Conservation (phyloP, 2,329 filamentous ascomycete genomes). For the Cladosporium sp. region DNA sequence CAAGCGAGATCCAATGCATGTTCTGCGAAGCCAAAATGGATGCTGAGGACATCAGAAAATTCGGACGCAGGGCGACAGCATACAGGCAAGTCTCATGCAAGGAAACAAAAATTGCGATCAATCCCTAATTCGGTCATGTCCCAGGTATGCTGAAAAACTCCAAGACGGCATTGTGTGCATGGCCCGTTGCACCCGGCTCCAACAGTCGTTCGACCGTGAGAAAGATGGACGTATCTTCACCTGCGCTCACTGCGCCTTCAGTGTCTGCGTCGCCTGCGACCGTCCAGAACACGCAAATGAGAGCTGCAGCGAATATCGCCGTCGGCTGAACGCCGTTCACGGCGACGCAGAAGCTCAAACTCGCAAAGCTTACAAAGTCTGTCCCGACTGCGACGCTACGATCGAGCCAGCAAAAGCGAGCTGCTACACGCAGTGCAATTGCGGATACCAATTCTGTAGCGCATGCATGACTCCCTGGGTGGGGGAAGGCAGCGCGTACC, state of each 20-base stretch:
- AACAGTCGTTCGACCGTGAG: slow-evolving; percentile 8
- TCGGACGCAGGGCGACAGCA: background rate
- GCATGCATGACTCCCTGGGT: slow-evolving; percentile 16
- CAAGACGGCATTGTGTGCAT: slow-evolving; percentile 11
- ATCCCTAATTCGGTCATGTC: no score
- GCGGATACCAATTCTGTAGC: slow-evolving; percentile 17
- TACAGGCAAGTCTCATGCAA: background rate
- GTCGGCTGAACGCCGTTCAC: background rate
- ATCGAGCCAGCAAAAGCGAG: background rate
- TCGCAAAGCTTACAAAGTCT: background rate
- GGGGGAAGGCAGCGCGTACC: slow-evolving; percentile 13
- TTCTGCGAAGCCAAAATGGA: slow-evolving; percentile 13
- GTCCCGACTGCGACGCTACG: background rate
- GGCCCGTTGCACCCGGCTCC: slow-evolving; percentile 9
- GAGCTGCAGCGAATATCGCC: slow-evolving; percentile 5
- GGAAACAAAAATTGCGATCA: no score
- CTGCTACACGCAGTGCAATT: slow-evolving; percentile 4
- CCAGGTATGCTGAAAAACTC: slow-evolving; percentile 4
- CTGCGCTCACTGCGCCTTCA: slow-evolving; percentile 15
- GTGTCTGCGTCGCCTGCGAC: slow-evolving; percentile 16
- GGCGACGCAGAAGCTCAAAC: background rate
- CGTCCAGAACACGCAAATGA: slow-evolving; percentile 14
- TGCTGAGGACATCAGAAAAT: background rate
- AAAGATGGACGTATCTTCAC: slow-evolving; percentile 17
- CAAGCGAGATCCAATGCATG: slow-evolving; percentile 16